phyloP scores from a whole-genome alignment of 73 alveolate species.

The Symbiodinium pilosum region DNA sequence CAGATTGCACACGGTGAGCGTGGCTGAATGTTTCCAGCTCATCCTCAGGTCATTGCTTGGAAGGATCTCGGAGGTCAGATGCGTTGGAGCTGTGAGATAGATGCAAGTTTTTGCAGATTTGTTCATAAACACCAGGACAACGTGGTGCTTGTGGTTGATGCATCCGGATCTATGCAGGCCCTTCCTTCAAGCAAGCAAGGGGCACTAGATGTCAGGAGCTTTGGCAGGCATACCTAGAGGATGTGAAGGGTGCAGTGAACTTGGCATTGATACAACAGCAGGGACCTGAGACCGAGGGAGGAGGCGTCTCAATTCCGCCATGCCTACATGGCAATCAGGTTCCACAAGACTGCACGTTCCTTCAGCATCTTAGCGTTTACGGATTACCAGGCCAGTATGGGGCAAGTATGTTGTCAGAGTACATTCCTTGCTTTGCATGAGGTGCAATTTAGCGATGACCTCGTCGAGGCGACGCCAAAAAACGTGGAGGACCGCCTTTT shows the following conservation, averaged over 20 bases:
- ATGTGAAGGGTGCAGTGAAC: slow-evolving; percentile 61
- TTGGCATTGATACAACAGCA: slow-evolving; percentile 61
- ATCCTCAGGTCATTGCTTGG: slow-evolving; percentile 1
- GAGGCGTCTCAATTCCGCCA: background rate
- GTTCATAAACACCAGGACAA: slow-evolving; percentile 46
- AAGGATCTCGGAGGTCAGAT: background rate
- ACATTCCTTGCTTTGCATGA: background rate
- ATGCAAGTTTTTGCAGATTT: no score
- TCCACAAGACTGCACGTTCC: slow-evolving; percentile 37
- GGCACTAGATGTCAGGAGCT: no score
- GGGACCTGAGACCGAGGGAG: background rate
- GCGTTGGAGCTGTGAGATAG: no score
- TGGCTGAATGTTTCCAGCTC: no score
- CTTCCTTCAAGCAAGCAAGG: no score
- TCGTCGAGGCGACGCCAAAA: slow-evolving; percentile 46
- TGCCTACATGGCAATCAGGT: background rate
- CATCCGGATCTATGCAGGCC: slow-evolving; percentile 77
- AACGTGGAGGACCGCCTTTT: slow-evolving; percentile 56
- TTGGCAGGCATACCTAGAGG: slow-evolving; percentile 43
- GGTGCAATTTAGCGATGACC: slow-evolving; percentile 28
- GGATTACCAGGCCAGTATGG: slow-evolving; percentile 11
- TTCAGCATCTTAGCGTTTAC: slow-evolving; percentile 70
- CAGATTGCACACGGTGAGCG: no score
- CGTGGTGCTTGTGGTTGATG: slow-evolving; percentile 53
- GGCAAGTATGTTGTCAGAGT: background rate